Conservation (phyloP, 23 red algal species). For the Gracilariopsis chorda region DNA sequence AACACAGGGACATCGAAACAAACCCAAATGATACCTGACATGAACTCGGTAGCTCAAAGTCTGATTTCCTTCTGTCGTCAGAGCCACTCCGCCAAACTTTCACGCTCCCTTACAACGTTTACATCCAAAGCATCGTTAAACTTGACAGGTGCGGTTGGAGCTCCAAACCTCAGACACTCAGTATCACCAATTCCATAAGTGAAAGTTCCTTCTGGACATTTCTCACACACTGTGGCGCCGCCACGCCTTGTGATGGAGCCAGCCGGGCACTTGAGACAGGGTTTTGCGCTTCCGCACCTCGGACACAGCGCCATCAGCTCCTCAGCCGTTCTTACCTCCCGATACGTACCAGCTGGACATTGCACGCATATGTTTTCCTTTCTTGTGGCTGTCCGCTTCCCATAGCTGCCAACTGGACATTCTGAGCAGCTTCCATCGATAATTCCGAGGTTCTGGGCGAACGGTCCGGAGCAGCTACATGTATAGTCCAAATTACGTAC, state of each 20-base stretch:
- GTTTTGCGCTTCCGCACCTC: not conserved
- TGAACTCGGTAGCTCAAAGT: too few relatives aligned
- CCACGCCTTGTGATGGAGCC: not conserved
- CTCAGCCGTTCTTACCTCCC: not conserved
- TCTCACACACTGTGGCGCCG: not conserved
- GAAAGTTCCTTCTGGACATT: not conserved
- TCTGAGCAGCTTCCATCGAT: not conserved
- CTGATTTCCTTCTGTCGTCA: too few relatives aligned
- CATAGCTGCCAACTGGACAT: not conserved
- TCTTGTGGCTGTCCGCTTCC: not conserved
- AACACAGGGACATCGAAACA: too few relatives aligned
- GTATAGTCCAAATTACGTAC: not conserved
- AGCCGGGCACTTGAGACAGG: not conserved
- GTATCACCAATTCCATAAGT: not conserved
- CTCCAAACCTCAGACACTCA: slow-evolving; percentile 6
- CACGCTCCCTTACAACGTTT: not conserved
- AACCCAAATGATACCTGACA: too few relatives aligned
- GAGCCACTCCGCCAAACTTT: not conserved
- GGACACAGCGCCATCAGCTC: not conserved
- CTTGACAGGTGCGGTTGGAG: not conserved
- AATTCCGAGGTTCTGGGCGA: not conserved
- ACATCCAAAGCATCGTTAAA: not conserved
- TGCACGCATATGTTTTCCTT: not conserved
- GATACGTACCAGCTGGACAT: slow-evolving; percentile 2
- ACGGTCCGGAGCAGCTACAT: not conserved